Base-by-base conservation (phyloP, 176 grass and related monocot species). In the Calamus simplicifolius region DNA sequence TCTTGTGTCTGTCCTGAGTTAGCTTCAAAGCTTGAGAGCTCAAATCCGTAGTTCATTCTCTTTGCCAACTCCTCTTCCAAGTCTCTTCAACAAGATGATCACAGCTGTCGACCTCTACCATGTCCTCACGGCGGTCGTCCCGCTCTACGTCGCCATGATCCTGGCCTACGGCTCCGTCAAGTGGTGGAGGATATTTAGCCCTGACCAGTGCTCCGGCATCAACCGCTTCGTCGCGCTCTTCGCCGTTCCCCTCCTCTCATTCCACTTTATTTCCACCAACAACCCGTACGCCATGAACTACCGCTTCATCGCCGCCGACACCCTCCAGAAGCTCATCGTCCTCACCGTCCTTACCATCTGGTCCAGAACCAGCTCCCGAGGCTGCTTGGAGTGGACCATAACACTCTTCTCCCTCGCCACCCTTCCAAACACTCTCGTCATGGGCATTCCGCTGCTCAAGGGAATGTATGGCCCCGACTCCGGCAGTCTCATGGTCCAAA, bases 211-310 rank as follows among this genome's bases (percentile, higher is more conserved):
- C 76, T 83, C 85, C 7, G 85, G 85, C n/a, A 89, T 89, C 58
- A 89, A 89, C 76, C 80, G 85, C 18, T 89, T 89, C 59, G 85
- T 89, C 17, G 85, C 85, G 5, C 85, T 89, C 26, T 89, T 89
- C 58, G 85, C 85, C 4, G 85, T 89, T 21, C 85, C 85, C 26
- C 68, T 89, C 3, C 80, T 89, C 53, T 89, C 85, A 14, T 89
- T 89, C 72, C 85, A 89, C 49, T 89, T 89, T 73, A 89, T 89
- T 63, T 83, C 85, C 30, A 77, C 72, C 49, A 89, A 89, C 69
- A 51, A 89, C 73, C 85, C 80, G 14, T 89, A 77, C 64, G 65
- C 72, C 29, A 89, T 89, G 85, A 73, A 80, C 80, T 77, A 77
- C 30, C 80, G 85, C 55, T 89, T 89, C 54, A 79, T 89, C 53